Base-by-base conservation (phyloP, 805 yeast genomes). In the Isabelozyma gotoi region DNA sequence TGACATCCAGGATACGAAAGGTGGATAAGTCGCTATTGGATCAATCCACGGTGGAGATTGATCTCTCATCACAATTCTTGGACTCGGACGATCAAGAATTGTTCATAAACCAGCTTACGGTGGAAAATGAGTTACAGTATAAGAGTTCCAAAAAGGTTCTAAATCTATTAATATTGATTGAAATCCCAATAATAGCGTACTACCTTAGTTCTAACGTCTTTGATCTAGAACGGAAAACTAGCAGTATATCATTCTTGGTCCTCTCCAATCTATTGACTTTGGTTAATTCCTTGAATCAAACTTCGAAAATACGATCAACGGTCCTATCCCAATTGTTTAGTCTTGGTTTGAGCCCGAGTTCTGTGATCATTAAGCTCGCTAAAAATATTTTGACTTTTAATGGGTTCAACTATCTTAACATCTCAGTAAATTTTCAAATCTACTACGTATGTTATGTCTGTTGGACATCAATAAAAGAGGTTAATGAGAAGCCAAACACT, bases 21-120 rank as follows among this genome's bases (percentile, higher is more conserved):
- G 24, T 53, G 7, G 55, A 53, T 37, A 48, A 44, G 39, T 38
- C 45, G 19, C 39, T 53, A 7, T 41, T 51, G 19, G 46, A 46
- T 39, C 44, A 48, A 16, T 20, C 44, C 11, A 27, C 21, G 10
- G 15, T 19, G 8, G 19, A 16, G 7, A 33, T 41, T 5, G 11
- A 32, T 14, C 16, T 32, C 16, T 32, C 18, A 14, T 14, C 18
- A 8, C 18, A 32, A 12, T 14, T 20, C 17, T 15, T 48, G 5
- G 51, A 48, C 27, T 37, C 36, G 2, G 47, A 48, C 38, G 51
- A 48, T 34, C 51, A 48, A 39, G 40, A 36, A 10, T 34, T 39
- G 2, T 39, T 45, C 4, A 45, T 48, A 3, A 21, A 29, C 18
- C 19, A 34, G 14, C 36, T 48, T 19, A 14, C 27, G 2, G 7